phyloP scores from a whole-genome alignment of 306 rosid genomes.

The Corylus heterophylla region DNA sequence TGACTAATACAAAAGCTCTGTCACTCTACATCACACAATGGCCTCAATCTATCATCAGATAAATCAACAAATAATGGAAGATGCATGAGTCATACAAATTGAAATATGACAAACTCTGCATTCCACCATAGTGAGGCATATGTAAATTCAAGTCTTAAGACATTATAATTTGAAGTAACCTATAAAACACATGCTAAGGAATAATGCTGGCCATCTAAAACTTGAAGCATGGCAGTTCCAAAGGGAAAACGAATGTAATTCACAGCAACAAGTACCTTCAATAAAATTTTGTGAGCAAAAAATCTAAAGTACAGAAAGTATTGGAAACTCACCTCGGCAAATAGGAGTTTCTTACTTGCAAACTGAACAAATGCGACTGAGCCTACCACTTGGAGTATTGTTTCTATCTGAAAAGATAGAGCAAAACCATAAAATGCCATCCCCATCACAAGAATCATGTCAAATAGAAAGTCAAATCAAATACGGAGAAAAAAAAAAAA shows the following conservation, averaged over 20 bases:
- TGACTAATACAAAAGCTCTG: not conserved
- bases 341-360: constrained; percentile 78
- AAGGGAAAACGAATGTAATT: not conserved
- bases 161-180: not conserved
- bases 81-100: not conserved
- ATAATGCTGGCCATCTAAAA: not conserved
- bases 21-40: not conserved
- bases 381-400: constrained; percentile 84
- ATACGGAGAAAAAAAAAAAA: not conserved
- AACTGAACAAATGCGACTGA: constrained; percentile 87
- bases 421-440: constrained; percentile 8
- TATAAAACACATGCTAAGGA: not conserved
- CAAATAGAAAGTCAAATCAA: not conserved
- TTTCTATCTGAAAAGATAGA: constrained; percentile 59
- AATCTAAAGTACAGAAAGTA: not conserved
- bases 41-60: not conserved
- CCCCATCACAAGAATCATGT: constrained; percentile 12
- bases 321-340: constrained; percentile 66
- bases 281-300: not conserved
- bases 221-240: not conserved
- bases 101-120: not conserved
- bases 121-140: not conserved
- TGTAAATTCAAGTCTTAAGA: not conserved
- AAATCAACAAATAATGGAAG: not conserved
- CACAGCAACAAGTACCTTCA: not conserved